Evolutionary conservation across 176 grass and related monocot genomes (phyloP).

Genomic region (Thinopyrum elongatum): DNA sequence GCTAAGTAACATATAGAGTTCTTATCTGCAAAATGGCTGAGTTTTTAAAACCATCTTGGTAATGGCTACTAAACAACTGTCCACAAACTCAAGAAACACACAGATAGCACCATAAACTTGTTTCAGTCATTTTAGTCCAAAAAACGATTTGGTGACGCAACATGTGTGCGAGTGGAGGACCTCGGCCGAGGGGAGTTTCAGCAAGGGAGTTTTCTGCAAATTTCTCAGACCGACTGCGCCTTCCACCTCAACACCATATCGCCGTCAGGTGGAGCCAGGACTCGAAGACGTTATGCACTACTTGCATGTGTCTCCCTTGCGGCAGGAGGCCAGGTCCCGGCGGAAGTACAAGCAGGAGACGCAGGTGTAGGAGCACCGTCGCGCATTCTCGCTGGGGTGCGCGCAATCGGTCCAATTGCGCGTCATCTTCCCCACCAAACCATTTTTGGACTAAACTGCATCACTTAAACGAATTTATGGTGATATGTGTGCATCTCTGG

Average conservation of each 20-base stretch:
- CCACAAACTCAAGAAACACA: background rate
- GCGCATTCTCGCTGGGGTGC: background rate
- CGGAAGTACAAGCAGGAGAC: background rate
- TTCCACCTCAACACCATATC: background rate
- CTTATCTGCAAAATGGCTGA: background rate
- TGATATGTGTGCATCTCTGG: background rate
- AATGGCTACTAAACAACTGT: constrained; percentile 15
- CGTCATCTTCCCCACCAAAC: background rate
- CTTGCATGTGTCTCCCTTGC: background rate
- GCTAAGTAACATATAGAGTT: background rate
- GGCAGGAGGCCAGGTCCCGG: background rate
- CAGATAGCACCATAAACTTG: background rate
- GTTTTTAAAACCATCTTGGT: background rate
- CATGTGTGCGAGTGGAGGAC: background rate
- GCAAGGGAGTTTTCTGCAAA: background rate
- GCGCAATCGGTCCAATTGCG: background rate
- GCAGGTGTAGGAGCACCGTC: background rate
- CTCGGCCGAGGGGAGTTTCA: background rate
- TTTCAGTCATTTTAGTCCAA: background rate
- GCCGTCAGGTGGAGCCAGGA: background rate
- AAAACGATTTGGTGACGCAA: background rate
- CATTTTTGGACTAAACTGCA: background rate
- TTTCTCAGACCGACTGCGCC: background rate
- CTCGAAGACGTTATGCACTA: background rate
- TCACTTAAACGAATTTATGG: background rate